Conservation (phyloP, 768 basidiomycete species). For the Amyloporia xantha region DNA sequence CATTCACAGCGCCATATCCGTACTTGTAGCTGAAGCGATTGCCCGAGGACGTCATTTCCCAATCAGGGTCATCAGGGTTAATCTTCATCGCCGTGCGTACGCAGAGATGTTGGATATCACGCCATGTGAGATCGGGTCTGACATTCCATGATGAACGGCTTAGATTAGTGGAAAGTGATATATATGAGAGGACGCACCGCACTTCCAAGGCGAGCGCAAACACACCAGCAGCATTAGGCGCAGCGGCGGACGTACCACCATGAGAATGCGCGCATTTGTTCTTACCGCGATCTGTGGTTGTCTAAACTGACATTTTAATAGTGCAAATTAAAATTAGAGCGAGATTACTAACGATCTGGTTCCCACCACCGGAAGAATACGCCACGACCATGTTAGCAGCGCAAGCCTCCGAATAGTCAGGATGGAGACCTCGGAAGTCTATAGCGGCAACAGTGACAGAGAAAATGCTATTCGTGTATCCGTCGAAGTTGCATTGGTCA, state of each 20-base stretch:
- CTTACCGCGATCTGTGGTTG: conserved; percentile 90
- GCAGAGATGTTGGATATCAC: conserved; percentile 89
- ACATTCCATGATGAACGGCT: too few species aligned
- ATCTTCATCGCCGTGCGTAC: conserved; percentile 70
- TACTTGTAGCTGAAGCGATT: conserved; percentile 85
- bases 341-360: conserved; percentile 63
- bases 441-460: conserved; percentile 94
- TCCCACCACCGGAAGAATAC: conserved; percentile 90
- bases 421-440: conserved; percentile 89
- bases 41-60: conserved; percentile 76
- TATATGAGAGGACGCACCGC: conserved; percentile 45
- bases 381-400: conserved; percentile 96
- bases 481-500: conserved; percentile 99
- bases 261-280: conserved; percentile 75
- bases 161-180: too few species aligned
- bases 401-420: conserved; percentile 96
- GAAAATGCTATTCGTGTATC: conserved; percentile 97
- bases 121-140: conserved; percentile 93
- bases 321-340: background rate
- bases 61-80: conserved; percentile 88
- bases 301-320: conserved; percentile 36
- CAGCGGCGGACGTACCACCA: conserved; percentile 97
- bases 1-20: conserved; percentile 88
- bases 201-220: conserved; percentile 86
- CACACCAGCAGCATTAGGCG: conserved; percentile 92